A percentile compares a stretch with the other conserved stretches of the same genome.
Evolutionary conservation across 2,329 filamentous ascomycete genomes (phyloP).

Genomic region (Colletotrichum liriopes): DNA sequence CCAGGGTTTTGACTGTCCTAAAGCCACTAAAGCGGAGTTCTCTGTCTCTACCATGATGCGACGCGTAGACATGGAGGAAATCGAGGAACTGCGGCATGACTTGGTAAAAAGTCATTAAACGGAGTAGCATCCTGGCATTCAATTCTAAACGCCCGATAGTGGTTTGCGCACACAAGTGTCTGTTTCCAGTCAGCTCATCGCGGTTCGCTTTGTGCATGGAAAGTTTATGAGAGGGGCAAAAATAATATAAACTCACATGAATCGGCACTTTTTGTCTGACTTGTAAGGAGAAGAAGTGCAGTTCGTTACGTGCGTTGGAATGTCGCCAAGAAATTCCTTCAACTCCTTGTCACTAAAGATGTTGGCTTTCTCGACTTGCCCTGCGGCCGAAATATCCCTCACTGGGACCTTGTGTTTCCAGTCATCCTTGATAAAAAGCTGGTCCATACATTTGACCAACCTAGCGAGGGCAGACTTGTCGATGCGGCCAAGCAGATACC

Average conservation of each 20-base stretch:
- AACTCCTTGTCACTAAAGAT: not conserved
- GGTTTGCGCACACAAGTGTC: not conserved
- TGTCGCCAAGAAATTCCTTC: not conserved
- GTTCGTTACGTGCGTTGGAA: not conserved
- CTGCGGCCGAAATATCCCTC: not conserved
- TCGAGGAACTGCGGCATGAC: slow-evolving; percentile 59
- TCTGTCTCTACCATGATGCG: slow-evolving; percentile 45
- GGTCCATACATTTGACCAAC: not conserved
- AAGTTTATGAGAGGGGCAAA: too few species aligned
- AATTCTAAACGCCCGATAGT: slow-evolving; percentile 4
- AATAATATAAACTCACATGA: not conserved
- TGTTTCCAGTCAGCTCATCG: not conserved
- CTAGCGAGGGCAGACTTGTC: not conserved
- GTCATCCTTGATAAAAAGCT: not conserved
- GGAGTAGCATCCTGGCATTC: slow-evolving; percentile 32
- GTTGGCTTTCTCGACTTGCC: not conserved
- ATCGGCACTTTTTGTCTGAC: slow-evolving; percentile 6
- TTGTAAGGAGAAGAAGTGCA: not conserved
- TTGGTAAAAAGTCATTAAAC: slow-evolving; percentile 52
- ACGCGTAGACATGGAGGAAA: slow-evolving; percentile 56
- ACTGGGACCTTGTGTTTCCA: slow-evolving; percentile 1
- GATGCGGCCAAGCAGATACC: not conserved
- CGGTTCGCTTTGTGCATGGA: not conserved
- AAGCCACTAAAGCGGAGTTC: slow-evolving; percentile 57
- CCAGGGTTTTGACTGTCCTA: slow-evolving; percentile 50